phyloP scores from a whole-genome alignment of 805 yeast species.

The Wickerhamomyces bisporus region DNA sequence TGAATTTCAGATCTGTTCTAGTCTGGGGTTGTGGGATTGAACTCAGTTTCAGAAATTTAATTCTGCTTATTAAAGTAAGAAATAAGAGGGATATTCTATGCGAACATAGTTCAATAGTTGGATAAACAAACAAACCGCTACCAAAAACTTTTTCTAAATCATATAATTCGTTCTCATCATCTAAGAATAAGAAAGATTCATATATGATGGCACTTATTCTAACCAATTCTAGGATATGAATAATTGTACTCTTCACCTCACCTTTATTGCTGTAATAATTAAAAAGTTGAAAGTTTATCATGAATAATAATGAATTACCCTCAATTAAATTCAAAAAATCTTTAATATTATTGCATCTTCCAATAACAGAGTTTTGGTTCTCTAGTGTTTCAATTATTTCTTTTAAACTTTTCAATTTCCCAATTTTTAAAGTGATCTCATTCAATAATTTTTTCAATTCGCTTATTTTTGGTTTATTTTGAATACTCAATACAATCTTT shows the following conservation, averaged over 20 bases:
- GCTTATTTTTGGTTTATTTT: neutral
- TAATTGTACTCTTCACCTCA: no score
- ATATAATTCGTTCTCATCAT: neutral
- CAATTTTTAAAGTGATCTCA: neutral
- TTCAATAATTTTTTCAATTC: neutral
- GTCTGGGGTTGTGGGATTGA: no score
- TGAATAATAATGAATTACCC: neutral
- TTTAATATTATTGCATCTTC: neutral
- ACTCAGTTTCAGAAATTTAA: neutral
- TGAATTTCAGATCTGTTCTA: no score
- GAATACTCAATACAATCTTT: neutral
- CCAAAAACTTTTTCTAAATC: neutral
- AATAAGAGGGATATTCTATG: neutral
- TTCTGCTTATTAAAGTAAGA: neutral
- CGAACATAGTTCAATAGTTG: neutral
- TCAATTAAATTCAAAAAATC: neutral
- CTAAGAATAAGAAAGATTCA: neutral
- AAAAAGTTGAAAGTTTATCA: neutral
- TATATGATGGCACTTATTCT: neutral
- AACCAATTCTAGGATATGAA: neutral
- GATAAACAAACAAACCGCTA: neutral
- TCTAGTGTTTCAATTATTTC: neutral
- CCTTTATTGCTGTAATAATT: neutral
- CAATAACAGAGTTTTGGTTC: neutral
- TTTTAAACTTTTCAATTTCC: neutral